Evolutionary conservation across 2,329 filamentous ascomycete genomes (phyloP).

Genomic region (Neofusicoccum laricinum): DNA sequence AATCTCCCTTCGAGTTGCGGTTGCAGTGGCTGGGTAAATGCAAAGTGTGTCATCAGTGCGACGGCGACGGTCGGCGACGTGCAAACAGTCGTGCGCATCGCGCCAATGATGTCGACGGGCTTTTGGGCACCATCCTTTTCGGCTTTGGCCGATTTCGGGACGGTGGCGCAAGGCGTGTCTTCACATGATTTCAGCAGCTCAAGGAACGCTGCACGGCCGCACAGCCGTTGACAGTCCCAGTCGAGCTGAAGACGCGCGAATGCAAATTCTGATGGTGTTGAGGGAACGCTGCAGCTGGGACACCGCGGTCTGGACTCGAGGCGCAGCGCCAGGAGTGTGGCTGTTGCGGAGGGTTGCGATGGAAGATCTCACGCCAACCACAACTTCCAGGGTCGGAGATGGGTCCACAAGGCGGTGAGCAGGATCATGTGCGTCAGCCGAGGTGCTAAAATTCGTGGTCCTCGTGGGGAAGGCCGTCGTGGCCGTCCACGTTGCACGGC

Average conservation of each 20-base stretch:
- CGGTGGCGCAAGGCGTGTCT: no score
- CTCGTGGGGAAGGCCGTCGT: not conserved
- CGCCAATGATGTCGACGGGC: not conserved
- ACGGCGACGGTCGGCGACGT: not conserved
- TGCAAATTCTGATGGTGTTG: not conserved
- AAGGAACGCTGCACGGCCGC: no score
- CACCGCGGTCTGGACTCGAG: not conserved
- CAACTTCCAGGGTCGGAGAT: conserved; percentile 3
- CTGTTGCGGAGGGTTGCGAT: not conserved
- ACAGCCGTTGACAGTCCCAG: no score
- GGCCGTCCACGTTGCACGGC: conserved; percentile 4
- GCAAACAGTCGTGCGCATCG: not conserved
- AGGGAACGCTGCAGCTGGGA: not conserved
- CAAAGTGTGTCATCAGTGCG: not conserved
- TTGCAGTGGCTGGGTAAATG: not conserved
- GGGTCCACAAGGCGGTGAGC: not conserved
- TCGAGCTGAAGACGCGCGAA: not conserved
- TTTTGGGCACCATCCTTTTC: no score
- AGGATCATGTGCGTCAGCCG: not conserved
- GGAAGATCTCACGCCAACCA: not conserved
- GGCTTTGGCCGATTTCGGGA: no score
- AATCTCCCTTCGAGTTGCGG: not conserved
- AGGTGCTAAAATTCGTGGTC: not conserved
- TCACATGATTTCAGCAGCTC: no score
- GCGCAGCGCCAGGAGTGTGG: not conserved